Base-by-base conservation (phyloP, 768 basidiomycete species). In the Hericium alpestre region DNA sequence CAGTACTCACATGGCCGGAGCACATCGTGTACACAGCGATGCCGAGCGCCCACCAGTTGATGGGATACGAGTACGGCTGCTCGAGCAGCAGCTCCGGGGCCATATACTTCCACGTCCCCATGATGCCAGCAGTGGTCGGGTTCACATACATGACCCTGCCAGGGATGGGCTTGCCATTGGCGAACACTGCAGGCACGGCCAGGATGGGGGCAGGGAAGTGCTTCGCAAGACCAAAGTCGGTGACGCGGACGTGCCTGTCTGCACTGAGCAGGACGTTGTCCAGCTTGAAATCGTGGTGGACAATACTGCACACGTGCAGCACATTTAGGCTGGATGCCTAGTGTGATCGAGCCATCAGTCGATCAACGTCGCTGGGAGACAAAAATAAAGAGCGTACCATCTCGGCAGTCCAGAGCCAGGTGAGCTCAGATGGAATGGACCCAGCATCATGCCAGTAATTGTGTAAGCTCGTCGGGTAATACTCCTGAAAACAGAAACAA, bases 211-310 rank as follows among this genome's bases (percentile, higher is more conserved):
- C 10, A 5, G 58, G 56, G 41, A 65, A 54, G 18, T 56, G 53
- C 16, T 47, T 27, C 2, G 63, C 58, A 23, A 67, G 59, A n/a
- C 93, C 93, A 67, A 97, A 89, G 69, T 97, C 93, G 3, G 92
- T 91, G 9, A 97, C 78, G 70, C 94, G 94, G 64, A 97, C 83
- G 54, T 87, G 81, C 67, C 93, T 89, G 38, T 83, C 80, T 65
- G 93, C 90, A 68, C 95, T 92, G 55, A 97, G 70, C 38, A 96
- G 72, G 1, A 95, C 88, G 65, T 97, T 97, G 74, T 97, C 93
- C 57, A 98, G 76, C 73, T 97, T 99, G 64, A 99, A 77, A 70
- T 99, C 96, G 18, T 96, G 83, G 68, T 99, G 96, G 2, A 98
- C 90, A 63, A 97, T 90, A 50, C 91, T 90, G 68, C 86, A 86